Base-by-base conservation (phyloP, 495 filamentous ascomycete genomes). In the Penicillium riverlandense region DNA sequence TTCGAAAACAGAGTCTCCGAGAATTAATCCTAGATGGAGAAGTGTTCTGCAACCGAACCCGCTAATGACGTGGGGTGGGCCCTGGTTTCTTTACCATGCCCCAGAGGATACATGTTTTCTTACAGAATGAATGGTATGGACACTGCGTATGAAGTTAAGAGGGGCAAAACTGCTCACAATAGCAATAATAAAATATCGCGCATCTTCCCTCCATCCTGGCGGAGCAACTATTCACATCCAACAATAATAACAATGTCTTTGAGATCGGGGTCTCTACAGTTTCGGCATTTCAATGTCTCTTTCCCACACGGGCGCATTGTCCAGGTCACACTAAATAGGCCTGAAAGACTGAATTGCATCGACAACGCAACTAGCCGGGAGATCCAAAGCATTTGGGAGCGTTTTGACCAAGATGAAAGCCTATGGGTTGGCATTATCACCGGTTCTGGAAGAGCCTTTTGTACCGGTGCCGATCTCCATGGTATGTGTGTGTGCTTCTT, bases 341-440 rank as follows among this genome's bases (percentile, higher is more conserved):
- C 67, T 2, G 52, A 69, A n/a, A 62, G 65, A 57, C 57, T 78
- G 59, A 61, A 76, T 61, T 54, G 66, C 55, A 65, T 76, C 69
- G 37, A 70, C 41, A 59, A 59, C 11, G 57, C 67, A 7, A 71
- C 66, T 6, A 74, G 78, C 46, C 56, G 49, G 7, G 71, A 78
- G 40, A 70, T 78, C 30, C 61, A 72, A 35, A 40, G 53, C 8
- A 52, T 81, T 1, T 77, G 74, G 66, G 54, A 69, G 31, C 74
- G 66, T 51, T 70, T 78, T 40, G 77, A 81, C 47, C 48, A 53
- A 13, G 72, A 79, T 57, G 69, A 74, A 11, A 61, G 50, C 14
- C 50, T 81, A 36, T 71, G 72, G 44, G 70, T 76, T 12, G 76
- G 63, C 7, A 74, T 81, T 30, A 65, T 81, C 37, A 81, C 77